A percentile compares a stretch with the other conserved stretches of the same genome.
These are phyloP conservation scores for Acer yangbiense DNA, from an alignment of 345 rosid species.

Conservation along the genomic window DNA sequence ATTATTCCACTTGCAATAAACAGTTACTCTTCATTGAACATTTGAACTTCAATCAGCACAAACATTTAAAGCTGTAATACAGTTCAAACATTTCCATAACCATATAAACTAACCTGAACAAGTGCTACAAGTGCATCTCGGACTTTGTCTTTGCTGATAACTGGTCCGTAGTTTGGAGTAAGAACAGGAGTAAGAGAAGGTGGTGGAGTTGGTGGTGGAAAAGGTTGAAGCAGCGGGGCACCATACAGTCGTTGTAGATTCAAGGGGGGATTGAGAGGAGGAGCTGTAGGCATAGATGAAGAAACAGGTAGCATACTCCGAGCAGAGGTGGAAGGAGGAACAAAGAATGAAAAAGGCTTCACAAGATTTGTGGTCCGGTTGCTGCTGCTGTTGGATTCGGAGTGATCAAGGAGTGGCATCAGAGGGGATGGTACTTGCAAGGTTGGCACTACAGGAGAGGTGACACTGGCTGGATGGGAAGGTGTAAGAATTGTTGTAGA, in stretches of 20 bases:
- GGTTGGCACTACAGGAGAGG: slow-evolving; percentile 44
- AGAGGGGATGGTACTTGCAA: slow-evolving; percentile 53
- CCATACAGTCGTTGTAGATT: slow-evolving; percentile 68
- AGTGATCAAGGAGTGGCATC: slow-evolving; percentile 51
- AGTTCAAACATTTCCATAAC: slow-evolving; percentile 8
- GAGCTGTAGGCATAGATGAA: slow-evolving; percentile 55
- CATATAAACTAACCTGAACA: slow-evolving; percentile 65
- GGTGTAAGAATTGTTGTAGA: slow-evolving; percentile 43
- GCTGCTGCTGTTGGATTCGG: slow-evolving; percentile 44
- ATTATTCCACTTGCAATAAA: not conserved
- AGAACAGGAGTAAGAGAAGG: slow-evolving; percentile 76
- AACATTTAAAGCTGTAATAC: not conserved
- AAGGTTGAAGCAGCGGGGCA: slow-evolving; percentile 89
- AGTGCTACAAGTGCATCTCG: slow-evolving; percentile 71
- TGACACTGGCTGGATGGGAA: slow-evolving; percentile 40
- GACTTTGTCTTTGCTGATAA: slow-evolving; percentile 73
- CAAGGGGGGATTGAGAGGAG: slow-evolving; percentile 56
- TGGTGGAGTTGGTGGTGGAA: slow-evolving; percentile 92
- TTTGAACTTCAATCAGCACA: not conserved
- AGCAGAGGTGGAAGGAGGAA: slow-evolving; percentile 45
- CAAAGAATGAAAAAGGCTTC: slow-evolving; percentile 72
- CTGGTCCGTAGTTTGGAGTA: slow-evolving; percentile 41
- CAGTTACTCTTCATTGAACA: not conserved
- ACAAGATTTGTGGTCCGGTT: slow-evolving; percentile 55
- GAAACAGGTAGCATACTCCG: slow-evolving; percentile 46